Percentiles rank a stretch among this genome's conserved stretches.
These are phyloP conservation scores for Xylaria acuta DNA, from an alignment of 495 filamentous ascomycete genomes.

Conservation along the genomic window DNA sequence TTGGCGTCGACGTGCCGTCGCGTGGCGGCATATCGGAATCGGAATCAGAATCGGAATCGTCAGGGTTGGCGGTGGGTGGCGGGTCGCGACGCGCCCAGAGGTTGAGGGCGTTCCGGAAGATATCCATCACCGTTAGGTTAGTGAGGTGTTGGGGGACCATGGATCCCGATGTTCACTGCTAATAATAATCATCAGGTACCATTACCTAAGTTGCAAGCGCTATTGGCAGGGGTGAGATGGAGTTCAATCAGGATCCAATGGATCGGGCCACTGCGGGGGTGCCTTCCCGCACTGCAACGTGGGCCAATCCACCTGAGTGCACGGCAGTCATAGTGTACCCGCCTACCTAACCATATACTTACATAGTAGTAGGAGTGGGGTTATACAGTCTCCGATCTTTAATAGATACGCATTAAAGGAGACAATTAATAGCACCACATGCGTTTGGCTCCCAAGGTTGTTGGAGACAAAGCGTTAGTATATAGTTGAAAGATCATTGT, in stretches of 20 bases:
- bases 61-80: background rate
- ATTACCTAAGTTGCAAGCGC: background rate
- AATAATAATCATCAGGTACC: background rate
- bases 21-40: slow-evolving; percentile 19
- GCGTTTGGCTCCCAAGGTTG: too few species aligned
- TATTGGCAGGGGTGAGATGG: slow-evolving; percentile 4
- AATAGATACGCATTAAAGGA: too few species aligned
- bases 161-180: background rate
- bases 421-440: too few species aligned
- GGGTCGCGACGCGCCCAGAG: slow-evolving; percentile 16
- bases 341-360: too few species aligned
- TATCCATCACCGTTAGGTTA: background rate
- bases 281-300: background rate
- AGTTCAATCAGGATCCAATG: too few species aligned
- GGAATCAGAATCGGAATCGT: background rate
- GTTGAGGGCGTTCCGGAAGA: slow-evolving; percentile 2
- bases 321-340: too few species aligned
- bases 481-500: too few species aligned
- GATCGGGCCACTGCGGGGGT: background rate
- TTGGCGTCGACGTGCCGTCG: background rate
- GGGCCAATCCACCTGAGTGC: background rate
- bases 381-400: too few species aligned
- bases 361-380: too few species aligned
- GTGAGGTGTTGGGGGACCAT: background rate
- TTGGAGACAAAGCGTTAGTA: too few species aligned